Base-by-base conservation (phyloP, 2,329 filamentous ascomycete genomes). In the Hypoxylon sp. region DNA sequence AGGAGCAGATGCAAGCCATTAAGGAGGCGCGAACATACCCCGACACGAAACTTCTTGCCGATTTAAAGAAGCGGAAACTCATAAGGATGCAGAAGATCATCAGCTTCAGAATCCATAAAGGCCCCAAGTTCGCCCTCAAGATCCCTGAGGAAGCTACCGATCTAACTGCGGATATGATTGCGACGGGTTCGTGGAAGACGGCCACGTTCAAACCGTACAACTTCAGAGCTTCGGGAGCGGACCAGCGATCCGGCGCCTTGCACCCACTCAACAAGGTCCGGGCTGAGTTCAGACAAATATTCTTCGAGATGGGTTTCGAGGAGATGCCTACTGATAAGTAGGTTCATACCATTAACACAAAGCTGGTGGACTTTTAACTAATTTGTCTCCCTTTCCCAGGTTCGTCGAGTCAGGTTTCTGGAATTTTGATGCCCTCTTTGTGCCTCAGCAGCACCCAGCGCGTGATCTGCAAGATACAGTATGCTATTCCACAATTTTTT, bases 301-400 rank as follows among this genome's bases (percentile, higher is more conserved):
- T 99, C 89, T 98, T 99, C 82, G 94, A 97, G 79, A 97, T 97
- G 90, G 96, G 95, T 58, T 99, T 98, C 84, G 91, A 95, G 76
- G 96, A 99, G 85, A 98, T 99, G 96, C 93, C 94, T 13, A 98
- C 95, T 53, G 69, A 68, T 49, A 68, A 70, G 60, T 76, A 72
- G 2, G 67, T 36, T 23, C 3, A 23, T 25, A 1, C 11, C 13
- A 32, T n/a, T n/a, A 13, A 17, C 2, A 28, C 11, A 45, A 0
- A 3, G 11, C 23, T 36, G 3, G 19, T 23, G 14, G 13, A 7
- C 2, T 28, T 11, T 38, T 38, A 23, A 30, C 55, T 71, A 62
- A 69, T 30, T 11, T 57, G 4, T 23, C 2, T 3, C 23, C 17
- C 23, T 25, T 43, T 43, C 91, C 82, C 89, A 93, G 79, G 98